These are phyloP conservation scores for Grosmannia clavigera DNA, from an alignment of 2,329 filamentous ascomycete genomes.

Conservation along the genomic window DNA sequence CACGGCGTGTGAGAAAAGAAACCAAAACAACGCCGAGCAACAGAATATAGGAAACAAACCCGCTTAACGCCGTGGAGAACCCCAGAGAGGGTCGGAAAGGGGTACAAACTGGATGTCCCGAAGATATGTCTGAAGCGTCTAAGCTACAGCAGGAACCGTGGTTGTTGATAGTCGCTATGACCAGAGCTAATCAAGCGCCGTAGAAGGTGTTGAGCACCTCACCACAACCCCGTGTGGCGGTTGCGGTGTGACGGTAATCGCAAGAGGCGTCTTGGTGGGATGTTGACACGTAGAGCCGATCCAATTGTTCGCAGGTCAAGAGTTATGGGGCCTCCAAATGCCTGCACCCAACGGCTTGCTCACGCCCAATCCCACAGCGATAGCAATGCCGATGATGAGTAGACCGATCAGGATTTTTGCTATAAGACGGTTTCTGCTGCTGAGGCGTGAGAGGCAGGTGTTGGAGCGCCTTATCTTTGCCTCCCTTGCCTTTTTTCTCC, in stretches of 20 bases:
- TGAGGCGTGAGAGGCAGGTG: constrained; percentile 39
- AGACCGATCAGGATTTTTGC: constrained; percentile 41
- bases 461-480: constrained; percentile 41
- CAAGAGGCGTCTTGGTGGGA: neutral
- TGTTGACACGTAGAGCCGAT: neutral
- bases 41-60: neutral
- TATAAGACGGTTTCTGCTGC: constrained; percentile 40
- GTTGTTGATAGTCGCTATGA: neutral
- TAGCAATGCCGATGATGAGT: constrained; percentile 39
- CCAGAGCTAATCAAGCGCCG: neutral
- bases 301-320: neutral
- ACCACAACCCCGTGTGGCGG: neutral
- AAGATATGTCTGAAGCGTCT: neutral
- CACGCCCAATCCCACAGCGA: constrained; percentile 46
- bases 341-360: constrained; percentile 48
- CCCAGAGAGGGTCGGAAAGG: neutral
- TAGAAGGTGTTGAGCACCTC: neutral
- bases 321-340: constrained; percentile 34
- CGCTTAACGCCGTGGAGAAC: neutral
- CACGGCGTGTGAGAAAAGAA: neutral
- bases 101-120: neutral
- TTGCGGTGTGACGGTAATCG: neutral
- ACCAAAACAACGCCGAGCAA: neutral
- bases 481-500: constrained; percentile 46
- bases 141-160: neutral